Conservation (phyloP, 1,139 yeast species). For the Suhomyces bokatorum region DNA sequence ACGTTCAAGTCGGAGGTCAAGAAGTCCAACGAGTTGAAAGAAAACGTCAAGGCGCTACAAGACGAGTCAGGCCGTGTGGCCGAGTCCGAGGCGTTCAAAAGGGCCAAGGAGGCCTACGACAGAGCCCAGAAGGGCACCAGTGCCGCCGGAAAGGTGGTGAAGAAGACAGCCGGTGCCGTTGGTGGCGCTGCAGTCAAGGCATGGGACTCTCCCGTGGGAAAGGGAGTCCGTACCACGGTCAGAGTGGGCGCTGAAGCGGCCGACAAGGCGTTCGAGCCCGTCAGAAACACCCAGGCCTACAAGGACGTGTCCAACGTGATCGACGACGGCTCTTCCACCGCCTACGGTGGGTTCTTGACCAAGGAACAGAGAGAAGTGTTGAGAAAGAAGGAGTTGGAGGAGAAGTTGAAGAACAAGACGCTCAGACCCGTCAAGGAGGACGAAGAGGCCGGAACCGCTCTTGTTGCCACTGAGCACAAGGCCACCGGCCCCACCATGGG, state of each 20-base stretch:
- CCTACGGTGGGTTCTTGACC: constrained; percentile 91
- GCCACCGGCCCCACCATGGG: constrained; percentile 69
- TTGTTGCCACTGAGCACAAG: constrained; percentile 82
- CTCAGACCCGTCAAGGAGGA: constrained; percentile 74
- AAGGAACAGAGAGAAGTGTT: constrained; percentile 79
- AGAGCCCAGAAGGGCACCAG: constrained; percentile 78
- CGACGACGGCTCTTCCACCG: constrained; percentile 84
- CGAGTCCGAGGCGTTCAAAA: constrained; percentile 90
- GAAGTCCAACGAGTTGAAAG: constrained; percentile 85
- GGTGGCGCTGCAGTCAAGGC: constrained; percentile 89
- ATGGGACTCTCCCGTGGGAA: constrained; percentile 95
- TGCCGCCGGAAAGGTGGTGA: constrained; percentile 80
- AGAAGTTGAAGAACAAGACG: constrained; percentile 31
- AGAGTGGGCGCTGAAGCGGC: constrained; percentile 77
- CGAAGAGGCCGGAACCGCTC: constrained; percentile 82
- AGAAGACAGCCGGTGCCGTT: constrained; percentile 90
- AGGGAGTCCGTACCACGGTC: constrained; percentile 81
- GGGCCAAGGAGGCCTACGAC: constrained; percentile 90
- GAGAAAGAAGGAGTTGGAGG: constrained; percentile 64
- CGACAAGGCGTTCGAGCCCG: constrained; percentile 91
- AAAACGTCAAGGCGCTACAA: constrained; percentile 89
- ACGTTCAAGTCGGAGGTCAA: constrained; percentile 91
- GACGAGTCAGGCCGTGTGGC: constrained; percentile 96
- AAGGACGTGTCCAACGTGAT: constrained; percentile 86
- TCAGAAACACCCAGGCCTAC: constrained; percentile 85